These are phyloP conservation scores for Conringia planisiliqua DNA, from an alignment of 345 rosid genomes.

Conservation along the genomic window DNA sequence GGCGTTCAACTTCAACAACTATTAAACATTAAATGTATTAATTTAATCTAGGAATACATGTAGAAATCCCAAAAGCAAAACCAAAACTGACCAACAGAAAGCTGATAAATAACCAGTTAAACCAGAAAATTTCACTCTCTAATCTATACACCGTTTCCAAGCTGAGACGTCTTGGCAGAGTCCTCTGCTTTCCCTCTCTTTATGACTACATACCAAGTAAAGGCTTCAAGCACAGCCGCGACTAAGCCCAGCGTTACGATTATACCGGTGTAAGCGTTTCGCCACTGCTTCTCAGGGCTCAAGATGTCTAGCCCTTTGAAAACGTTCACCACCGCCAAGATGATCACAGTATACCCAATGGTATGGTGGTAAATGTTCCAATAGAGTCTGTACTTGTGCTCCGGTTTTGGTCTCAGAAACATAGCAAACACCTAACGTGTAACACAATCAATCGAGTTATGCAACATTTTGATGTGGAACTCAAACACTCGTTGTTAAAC, in stretches of 20 bases:
- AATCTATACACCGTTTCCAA: neutral
- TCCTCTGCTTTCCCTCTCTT: slow-evolving; percentile 28
- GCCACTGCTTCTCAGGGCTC: slow-evolving; percentile 69
- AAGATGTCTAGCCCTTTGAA: slow-evolving; percentile 71
- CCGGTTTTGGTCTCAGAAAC: slow-evolving; percentile 81
- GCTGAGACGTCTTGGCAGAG: slow-evolving; percentile 17
- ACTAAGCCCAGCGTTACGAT: slow-evolving; percentile 5
- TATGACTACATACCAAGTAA: slow-evolving; percentile 33
- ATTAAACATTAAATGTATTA: neutral
- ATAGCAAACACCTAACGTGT: slow-evolving; percentile 60
- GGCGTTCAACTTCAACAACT: slow-evolving; percentile 14
- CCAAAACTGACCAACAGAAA: neutral
- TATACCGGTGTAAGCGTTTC: slow-evolving; percentile 52
- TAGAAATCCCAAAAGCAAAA: neutral
- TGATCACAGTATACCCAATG: slow-evolving; percentile 56
- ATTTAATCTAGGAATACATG: neutral
- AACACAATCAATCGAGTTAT: neutral
- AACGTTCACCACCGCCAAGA: slow-evolving; percentile 58
- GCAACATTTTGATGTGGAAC: neutral
- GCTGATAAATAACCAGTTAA: neutral
- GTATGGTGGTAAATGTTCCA: slow-evolving; percentile 84
- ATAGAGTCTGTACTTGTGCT: slow-evolving; percentile 70
- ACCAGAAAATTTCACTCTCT: neutral
- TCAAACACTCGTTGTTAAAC: neutral
- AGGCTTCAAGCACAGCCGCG: slow-evolving; percentile 26